A percentile compares a stretch with the other conserved stretches of the same genome.
Conservation (phyloP, 176 grass and related monocot species). For the Paspalum vaginatum region DNA sequence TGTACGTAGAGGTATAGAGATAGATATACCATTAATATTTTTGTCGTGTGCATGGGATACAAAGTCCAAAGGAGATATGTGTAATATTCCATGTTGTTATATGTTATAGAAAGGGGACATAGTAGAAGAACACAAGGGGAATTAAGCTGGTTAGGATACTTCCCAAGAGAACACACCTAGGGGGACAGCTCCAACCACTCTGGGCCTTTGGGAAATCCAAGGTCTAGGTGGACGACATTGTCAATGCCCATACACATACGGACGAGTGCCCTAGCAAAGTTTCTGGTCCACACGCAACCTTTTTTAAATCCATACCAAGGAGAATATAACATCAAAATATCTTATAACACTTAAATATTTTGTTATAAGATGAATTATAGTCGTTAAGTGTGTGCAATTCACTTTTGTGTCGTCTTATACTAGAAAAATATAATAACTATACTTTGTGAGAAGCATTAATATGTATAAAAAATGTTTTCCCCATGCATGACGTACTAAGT, state of each 20-base stretch:
- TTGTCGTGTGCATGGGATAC: constrained; percentile 17
- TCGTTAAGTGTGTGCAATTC: not conserved
- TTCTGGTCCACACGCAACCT: not conserved
- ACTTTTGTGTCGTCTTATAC: not conserved
- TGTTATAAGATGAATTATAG: not conserved
- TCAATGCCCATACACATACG: constrained; percentile 34
- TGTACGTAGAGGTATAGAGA: constrained; percentile 23
- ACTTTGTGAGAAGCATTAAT: too few relatives aligned
- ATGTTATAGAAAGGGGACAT: constrained; percentile 21
- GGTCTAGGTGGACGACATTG: constrained; percentile 52
- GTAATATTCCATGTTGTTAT: constrained; percentile 37
- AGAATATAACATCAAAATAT: not conserved
- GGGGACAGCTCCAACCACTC: constrained; percentile 53
- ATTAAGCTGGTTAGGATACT: constrained; percentile 43
- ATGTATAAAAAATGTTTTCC: too few relatives aligned
- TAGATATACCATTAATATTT: not conserved
- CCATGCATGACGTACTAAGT: not conserved
- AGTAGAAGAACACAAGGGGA: constrained; percentile 32
- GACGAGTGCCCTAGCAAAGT: constrained; percentile 14
- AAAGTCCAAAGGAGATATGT: constrained; percentile 28
- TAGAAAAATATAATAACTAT: too few relatives aligned
- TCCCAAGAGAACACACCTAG: constrained; percentile 30
- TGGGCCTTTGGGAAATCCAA: constrained; percentile 61
- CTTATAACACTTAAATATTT: not conserved
- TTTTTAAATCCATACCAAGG: not conserved